Percentiles rank a stretch among this genome's conserved stretches.
Conservation (phyloP, 2,329 filamentous ascomycete species). For the Tolypocladium tropicale region DNA sequence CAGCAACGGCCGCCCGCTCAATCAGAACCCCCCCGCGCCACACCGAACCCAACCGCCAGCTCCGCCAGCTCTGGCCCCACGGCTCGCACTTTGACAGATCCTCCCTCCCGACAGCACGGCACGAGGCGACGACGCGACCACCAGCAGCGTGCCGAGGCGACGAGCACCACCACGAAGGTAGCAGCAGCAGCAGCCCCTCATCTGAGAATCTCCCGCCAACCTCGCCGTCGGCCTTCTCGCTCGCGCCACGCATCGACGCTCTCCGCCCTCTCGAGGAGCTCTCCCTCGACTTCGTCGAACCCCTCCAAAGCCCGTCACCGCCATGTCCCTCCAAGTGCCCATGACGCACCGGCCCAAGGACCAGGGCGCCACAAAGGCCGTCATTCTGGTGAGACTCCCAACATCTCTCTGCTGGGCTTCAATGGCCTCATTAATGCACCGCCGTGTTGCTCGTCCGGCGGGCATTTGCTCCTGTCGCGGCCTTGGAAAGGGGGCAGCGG, state of each 20-base stretch:
- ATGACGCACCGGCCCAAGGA: slow-evolving; percentile 36
- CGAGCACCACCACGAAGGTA: not conserved
- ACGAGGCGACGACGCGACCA: not conserved
- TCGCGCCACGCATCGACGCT: not conserved
- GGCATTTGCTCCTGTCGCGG: not conserved
- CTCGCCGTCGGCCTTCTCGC: not conserved
- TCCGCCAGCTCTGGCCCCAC: not conserved
- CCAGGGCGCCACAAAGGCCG: slow-evolving; percentile 70
- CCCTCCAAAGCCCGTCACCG: slow-evolving; percentile 5
- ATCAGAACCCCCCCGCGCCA: not conserved
- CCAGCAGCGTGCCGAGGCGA: not conserved
- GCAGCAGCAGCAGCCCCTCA: not conserved
- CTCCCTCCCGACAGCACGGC: not conserved
- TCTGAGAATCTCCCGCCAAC: not conserved
- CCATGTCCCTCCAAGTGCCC: slow-evolving; percentile 49
- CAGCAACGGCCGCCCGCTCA: too few species aligned
- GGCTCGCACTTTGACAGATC: not conserved
- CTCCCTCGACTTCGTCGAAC: not conserved
- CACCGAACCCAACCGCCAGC: not conserved
- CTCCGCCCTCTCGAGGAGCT: slow-evolving; percentile 1
- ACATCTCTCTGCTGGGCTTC: not conserved
- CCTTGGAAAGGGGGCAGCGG: not conserved
- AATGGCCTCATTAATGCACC: not conserved
- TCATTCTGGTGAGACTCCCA: slow-evolving; percentile 68
- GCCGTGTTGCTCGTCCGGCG: not conserved